Evolutionary conservation across 2,329 filamentous ascomycete species (phyloP).

Genomic region (Fusarium oxysporum): DNA sequence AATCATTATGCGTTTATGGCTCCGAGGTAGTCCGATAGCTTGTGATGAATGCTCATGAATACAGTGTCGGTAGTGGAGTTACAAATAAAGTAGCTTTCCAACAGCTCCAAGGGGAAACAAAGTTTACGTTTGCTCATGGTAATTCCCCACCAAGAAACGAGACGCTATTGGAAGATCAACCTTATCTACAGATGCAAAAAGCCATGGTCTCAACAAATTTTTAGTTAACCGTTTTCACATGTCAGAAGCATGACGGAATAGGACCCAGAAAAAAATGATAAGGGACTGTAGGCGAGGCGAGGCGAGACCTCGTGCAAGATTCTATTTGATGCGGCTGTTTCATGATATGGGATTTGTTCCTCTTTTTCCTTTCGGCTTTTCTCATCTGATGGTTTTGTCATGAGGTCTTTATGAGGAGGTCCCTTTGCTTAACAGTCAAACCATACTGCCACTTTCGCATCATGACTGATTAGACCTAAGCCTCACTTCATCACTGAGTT

Average conservation of each 20-base stretch:
- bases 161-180: conserved; percentile 35
- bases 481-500: neutral
- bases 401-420: neutral
- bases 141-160: conserved; percentile 25
- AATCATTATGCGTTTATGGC: neutral
- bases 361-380: neutral
- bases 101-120: conserved; percentile 10
- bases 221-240: conserved; percentile 42
- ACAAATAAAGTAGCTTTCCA: neutral
- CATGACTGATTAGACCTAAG: conserved; percentile 16
- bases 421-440: neutral
- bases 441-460: neutral
- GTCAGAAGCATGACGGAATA: conserved; percentile 28
- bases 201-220: conserved; percentile 37
- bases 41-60: neutral
- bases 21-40: neutral
- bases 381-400: conserved; percentile 8
- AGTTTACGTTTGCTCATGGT: neutral
- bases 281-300: conserved; percentile 12
- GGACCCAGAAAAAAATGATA: conserved; percentile 20
- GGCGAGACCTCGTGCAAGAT: conserved; percentile 21
- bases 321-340: conserved; percentile 26
- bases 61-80: neutral
- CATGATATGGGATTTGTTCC: conserved; percentile 2
- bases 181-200: conserved; percentile 21